Percentiles rank a stretch among this genome's conserved stretches.
phyloP scores from a whole-genome alignment of 192 early-diverging fungal genomes.

The Piromyces finnis region DNA sequence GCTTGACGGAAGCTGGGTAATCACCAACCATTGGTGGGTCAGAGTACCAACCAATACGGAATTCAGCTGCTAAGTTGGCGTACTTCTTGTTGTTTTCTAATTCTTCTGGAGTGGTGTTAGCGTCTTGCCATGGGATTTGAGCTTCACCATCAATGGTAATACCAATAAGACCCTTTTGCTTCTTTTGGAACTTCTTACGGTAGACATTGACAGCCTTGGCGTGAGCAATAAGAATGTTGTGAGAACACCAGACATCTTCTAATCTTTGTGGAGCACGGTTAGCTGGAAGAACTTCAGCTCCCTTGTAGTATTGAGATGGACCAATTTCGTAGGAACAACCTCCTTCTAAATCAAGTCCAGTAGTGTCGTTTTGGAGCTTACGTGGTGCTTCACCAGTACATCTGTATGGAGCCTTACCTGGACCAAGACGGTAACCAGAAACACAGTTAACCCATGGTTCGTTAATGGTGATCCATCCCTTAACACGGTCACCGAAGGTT shows the following conservation, averaged over 20 bases:
- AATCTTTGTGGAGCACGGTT: constrained; percentile 7
- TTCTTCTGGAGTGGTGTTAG: not conserved
- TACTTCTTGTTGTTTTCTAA: not conserved
- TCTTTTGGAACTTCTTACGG: not conserved
- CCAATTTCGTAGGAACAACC: constrained; percentile 3
- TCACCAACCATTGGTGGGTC: constrained; percentile 18
- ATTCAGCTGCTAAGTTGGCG: constrained; percentile 10
- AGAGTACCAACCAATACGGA: constrained; percentile 14
- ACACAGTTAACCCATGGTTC: constrained; percentile 10
- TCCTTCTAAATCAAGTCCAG: not conserved
- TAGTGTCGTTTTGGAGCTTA: not conserved
- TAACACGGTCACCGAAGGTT: constrained; percentile 17
- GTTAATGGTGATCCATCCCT: constrained; percentile 23
- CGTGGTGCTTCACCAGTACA: not conserved
- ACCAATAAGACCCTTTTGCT: constrained; percentile 7
- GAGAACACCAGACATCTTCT: constrained; percentile 3
- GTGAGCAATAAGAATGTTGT: constrained; percentile 11
- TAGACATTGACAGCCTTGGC: constrained; percentile 7
- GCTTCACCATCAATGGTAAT: constrained; percentile 8
- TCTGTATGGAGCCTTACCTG: not conserved
- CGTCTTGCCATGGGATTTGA: not conserved
- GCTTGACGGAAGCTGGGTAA: constrained; percentile 10
- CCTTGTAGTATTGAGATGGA: constrained; percentile 4
- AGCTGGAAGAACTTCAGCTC: not conserved
- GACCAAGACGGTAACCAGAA: not conserved